Percentiles rank a stretch among this genome's conserved stretches.
These are phyloP conservation scores for Candida insectorum DNA, from an alignment of 805 yeast species.

Conservation along the genomic window DNA sequence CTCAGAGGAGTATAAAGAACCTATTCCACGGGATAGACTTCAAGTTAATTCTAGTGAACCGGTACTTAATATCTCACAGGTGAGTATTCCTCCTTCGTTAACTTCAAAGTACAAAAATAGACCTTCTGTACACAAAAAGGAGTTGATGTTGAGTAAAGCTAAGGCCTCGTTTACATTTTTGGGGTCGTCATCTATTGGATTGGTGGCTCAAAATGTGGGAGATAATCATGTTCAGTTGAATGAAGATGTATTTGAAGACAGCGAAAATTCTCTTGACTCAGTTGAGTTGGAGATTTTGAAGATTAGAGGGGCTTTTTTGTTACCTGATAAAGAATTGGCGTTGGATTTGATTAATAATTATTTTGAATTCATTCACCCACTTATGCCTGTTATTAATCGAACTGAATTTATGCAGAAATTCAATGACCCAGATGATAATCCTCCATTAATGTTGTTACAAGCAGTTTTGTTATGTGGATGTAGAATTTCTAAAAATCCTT, in stretches of 20 bases:
- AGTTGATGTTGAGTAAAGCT: conserved; percentile 22
- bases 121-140: conserved; percentile 36
- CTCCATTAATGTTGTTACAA: conserved; percentile 63
- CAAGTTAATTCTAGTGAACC: conserved; percentile 27
- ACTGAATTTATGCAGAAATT: conserved; percentile 56
- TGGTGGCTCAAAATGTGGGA: conserved; percentile 44
- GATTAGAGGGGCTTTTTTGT: conserved; percentile 63
- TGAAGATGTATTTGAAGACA: conserved; percentile 35
- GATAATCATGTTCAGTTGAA: conserved; percentile 47
- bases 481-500: conserved; percentile 54
- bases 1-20: conserved; percentile 1
- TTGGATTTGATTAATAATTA: conserved; percentile 58
- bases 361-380: conserved; percentile 64
- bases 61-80: conserved; percentile 38
- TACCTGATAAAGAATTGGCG: conserved; percentile 60
- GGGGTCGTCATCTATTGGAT: conserved; percentile 51
- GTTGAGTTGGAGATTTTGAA: conserved; percentile 65
- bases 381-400: conserved; percentile 65
- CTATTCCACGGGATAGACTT: conserved; percentile 5
- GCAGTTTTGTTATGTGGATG: conserved; percentile 69
- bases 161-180: conserved; percentile 43
- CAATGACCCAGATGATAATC: conserved; percentile 54
- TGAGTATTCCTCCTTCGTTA: conserved; percentile 41
- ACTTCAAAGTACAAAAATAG: conserved; percentile 38
- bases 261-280: conserved; percentile 41